phyloP scores from a whole-genome alignment of 2,329 filamentous ascomycete species.

The Fusarium sp. region DNA sequence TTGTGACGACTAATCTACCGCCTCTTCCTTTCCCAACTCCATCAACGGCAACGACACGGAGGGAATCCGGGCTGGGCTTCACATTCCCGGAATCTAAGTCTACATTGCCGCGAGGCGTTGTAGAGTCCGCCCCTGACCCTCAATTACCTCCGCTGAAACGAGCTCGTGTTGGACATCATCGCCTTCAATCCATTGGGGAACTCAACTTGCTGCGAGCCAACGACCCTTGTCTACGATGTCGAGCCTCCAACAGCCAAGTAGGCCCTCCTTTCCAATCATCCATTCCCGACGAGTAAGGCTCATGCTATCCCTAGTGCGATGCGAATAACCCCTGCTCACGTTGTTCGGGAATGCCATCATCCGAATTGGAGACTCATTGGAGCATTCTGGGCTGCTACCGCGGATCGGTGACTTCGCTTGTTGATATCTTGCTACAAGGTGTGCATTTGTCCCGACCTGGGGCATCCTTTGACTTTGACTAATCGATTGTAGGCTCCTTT shows the following conservation, averaged over 20 bases:
- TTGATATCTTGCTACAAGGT: constrained; percentile 68
- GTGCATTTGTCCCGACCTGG: constrained; percentile 30
- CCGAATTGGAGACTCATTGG: constrained; percentile 64
- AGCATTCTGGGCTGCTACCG: constrained; percentile 67
- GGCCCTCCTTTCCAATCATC: constrained; percentile 32
- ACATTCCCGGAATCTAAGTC: constrained; percentile 59
- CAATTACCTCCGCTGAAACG: constrained; percentile 70
- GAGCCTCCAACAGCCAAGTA: constrained; percentile 63
- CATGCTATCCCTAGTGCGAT: constrained; percentile 63
- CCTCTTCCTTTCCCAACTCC: constrained; percentile 50
- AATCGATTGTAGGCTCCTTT: constrained; percentile 56
- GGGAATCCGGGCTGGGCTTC: constrained; percentile 51
- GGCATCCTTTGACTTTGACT: constrained; percentile 15
- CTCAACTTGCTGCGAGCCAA: constrained; percentile 65
- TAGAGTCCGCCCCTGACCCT: constrained; percentile 66
- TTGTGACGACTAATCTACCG: constrained; percentile 50
- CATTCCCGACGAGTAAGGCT: constrained; percentile 16
- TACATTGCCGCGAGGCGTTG: constrained; percentile 55
- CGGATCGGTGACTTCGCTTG: constrained; percentile 62
- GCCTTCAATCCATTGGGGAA: constrained; percentile 72
- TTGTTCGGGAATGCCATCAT: constrained; percentile 59
- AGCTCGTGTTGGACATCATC: constrained; percentile 67
- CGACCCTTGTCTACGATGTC: constrained; percentile 68
- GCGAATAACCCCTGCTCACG: constrained; percentile 64
- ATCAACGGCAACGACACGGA: constrained; percentile 48